Evolutionary conservation across 2,329 filamentous ascomycete genomes (phyloP).

Genomic region (Hypocrella siamensis): DNA sequence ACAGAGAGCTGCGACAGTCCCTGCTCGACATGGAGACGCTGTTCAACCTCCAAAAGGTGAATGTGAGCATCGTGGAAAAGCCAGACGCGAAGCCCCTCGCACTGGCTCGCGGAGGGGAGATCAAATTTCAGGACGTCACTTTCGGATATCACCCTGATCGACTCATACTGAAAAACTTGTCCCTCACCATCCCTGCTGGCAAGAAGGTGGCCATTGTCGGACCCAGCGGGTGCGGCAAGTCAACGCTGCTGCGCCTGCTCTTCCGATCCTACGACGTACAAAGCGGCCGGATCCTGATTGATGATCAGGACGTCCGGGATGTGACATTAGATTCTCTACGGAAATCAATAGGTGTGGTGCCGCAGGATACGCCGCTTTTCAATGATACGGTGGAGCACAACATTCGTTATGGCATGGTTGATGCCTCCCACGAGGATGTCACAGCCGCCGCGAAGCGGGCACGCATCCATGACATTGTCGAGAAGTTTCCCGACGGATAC

Average conservation of each 20-base stretch:
- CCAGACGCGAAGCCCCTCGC: constrained; percentile 57
- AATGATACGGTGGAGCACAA: constrained; percentile 95
- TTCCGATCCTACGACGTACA: constrained; percentile 94
- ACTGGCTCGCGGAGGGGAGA: constrained; percentile 67
- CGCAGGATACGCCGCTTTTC: constrained; percentile 92
- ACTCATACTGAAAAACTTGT: constrained; percentile 73
- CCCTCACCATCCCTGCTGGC: constrained; percentile 79
- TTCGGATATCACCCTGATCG: constrained; percentile 84
- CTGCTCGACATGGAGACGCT: constrained; percentile 96
- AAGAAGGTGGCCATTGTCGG: constrained; percentile 95
- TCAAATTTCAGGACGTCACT: constrained; percentile 84
- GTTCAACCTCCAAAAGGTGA: constrained; percentile 94
- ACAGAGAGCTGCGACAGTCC: constrained; percentile 86
- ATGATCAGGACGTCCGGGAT: constrained; percentile 80
- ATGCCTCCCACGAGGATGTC: constrained; percentile 58
- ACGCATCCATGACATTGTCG: constrained; percentile 69
- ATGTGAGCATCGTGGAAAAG: constrained; percentile 68
- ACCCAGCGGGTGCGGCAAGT: constrained; percentile 91
- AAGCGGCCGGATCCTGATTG: constrained; percentile 70
- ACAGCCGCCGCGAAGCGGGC: constrained; percentile 66
- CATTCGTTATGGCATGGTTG: constrained; percentile 78
- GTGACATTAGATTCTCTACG: constrained; percentile 73
- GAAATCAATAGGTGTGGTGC: constrained; percentile 80
- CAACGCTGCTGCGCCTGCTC: constrained; percentile 74
- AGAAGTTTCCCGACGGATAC: constrained; percentile 74